Conservation (phyloP, 2,329 filamentous ascomycete species). For the Madurella fahalii region DNA sequence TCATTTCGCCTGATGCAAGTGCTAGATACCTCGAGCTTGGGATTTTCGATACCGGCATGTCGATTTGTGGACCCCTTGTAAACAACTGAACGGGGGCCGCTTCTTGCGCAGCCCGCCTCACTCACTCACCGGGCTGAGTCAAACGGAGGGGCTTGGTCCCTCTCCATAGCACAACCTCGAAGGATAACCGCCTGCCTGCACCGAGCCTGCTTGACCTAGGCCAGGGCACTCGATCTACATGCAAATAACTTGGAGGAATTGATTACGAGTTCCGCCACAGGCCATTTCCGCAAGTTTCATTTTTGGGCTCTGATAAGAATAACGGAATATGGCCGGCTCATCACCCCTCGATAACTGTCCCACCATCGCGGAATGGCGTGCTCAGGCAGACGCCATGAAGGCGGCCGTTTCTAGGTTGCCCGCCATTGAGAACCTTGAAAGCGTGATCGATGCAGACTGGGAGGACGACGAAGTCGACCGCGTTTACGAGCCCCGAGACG, state of each 20-base stretch:
- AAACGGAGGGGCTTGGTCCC: constrained; percentile 8
- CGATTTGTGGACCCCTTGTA: too few species aligned
- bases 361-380: constrained; percentile 62
- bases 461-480: constrained; percentile 61
- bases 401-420: constrained; percentile 67
- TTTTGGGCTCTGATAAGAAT: not conserved
- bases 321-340: constrained; percentile 30
- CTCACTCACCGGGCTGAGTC: constrained; percentile 17
- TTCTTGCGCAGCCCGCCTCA: not conserved
- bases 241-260: not conserved
- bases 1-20: too few species aligned
- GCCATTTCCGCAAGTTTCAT: not conserved
- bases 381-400: constrained; percentile 81
- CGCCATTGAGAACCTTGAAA: constrained; percentile 37
- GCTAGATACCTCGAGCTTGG: too few species aligned
- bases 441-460: constrained; percentile 49
- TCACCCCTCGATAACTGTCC: constrained; percentile 35
- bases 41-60: too few species aligned
- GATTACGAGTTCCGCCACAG: not conserved
- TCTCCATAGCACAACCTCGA: not conserved
- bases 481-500: constrained; percentile 45
- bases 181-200: too few species aligned
- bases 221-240: too few species aligned
- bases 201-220: too few species aligned
- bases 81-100: not conserved